These are phyloP conservation scores for Eragrostis tef DNA, from an alignment of 202 grass and related monocot genomes.

Conservation along the genomic window DNA sequence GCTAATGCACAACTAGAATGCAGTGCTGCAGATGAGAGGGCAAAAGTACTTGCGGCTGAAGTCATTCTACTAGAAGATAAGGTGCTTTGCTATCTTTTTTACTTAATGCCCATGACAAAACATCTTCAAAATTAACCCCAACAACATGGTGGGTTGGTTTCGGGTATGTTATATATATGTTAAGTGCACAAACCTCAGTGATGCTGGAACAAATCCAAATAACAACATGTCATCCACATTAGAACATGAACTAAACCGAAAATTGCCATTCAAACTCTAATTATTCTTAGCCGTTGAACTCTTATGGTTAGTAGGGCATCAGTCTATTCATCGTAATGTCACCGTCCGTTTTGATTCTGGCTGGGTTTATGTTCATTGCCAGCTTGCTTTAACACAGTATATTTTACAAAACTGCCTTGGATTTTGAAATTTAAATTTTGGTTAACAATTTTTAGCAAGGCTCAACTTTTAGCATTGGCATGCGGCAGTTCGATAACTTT, in stretches of 20 bases:
- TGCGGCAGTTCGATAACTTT: conserved; percentile 41
- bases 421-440: conserved; percentile 29
- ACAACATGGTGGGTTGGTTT: background rate
- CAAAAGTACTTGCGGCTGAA: conserved; percentile 93
- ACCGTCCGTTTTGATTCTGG: no score
- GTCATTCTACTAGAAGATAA: conserved; percentile 99
- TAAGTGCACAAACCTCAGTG: conserved; percentile 1
- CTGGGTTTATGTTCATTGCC: no score
- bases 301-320: background rate
- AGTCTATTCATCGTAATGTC: background rate
- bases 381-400: conserved; percentile 23
- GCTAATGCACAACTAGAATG: conserved; percentile 91
- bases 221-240: conserved; percentile 27
- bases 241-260: conserved; percentile 9
- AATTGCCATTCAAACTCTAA: conserved; percentile 6
- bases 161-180: conserved; percentile 25
- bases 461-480: background rate
- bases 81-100: conserved; percentile 61
- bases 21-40: conserved; percentile 96
- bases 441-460: background rate
- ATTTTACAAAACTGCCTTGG: conserved; percentile 4
- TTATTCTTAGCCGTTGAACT: conserved; percentile 1
- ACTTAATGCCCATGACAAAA: conserved; percentile 26
- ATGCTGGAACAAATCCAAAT: conserved; percentile 13
- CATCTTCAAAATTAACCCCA: conserved; percentile 38